Evolutionary conservation across 805 yeast species (phyloP), one percentile per base, ranked within the genome.

Genomic region (Maudiozyma pseudohumilis): DNA sequence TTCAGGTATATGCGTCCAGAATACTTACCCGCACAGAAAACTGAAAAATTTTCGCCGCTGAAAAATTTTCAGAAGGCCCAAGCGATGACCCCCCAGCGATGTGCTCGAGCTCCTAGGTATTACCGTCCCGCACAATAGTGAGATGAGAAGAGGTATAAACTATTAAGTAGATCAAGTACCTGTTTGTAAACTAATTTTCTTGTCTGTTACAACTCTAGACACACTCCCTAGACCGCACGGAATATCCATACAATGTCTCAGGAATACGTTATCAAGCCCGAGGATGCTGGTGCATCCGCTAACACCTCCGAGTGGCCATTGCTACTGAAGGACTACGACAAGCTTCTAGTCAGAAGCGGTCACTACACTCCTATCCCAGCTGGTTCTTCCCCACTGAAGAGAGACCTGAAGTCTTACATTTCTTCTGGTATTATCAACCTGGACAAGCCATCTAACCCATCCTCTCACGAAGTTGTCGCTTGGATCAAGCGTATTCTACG

Each of bases 401-500:
- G 98, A 72, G 96, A 87, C 64, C 69, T 92, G 52, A 84, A 84
- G 64, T 72, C 84, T 24, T 92, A 92, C 63, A 71, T 92, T 53
- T 76, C 92, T 35, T 80, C 95, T 6, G 98, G 98, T 72, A 95
- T 92, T 36, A 89, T 92, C 60, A 92, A 92, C 69, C 73, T 92
- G 53, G 98, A 92, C 69, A 92, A 92, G 61, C 98, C 98, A 50
- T 84, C 96, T 20, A 92, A 92, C 65, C 98, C 98, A 50, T 85
- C 96, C 31, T 86, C 96, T 39, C 98, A 92, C 68, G 98, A 92
- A 70, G 98, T 92, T 59, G 98, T 92, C 55, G 98, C 98, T 18
- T 92, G 98, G 98, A 77, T 92, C 57, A 92, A 92, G 70, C 75
- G 97, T 64, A 92, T 92, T 52, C 72, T 92, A 56, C 79, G 97